Evolutionary conservation across 345 rosid genomes (phyloP).

Genomic region (Chamaenerion angustifolium): DNA sequence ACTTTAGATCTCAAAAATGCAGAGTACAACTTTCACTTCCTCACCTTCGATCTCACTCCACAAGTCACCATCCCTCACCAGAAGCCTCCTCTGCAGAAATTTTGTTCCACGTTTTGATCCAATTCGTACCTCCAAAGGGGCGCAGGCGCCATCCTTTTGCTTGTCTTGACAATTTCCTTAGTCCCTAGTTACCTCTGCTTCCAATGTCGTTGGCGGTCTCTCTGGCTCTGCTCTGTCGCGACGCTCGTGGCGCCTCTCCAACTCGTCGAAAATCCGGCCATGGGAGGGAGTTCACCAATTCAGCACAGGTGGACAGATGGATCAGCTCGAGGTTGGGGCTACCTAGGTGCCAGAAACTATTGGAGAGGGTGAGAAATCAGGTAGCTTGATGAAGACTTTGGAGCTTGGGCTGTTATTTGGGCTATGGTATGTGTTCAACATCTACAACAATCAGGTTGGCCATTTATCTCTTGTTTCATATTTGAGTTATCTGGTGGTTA

Average conservation of each 20-base stretch:
- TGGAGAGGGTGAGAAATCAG: conserved; percentile 32
- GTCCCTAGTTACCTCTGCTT: conserved; percentile 15
- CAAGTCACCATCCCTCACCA: conserved; percentile 10
- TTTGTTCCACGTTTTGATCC: conserved; percentile 24
- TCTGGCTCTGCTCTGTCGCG: conserved; percentile 15
- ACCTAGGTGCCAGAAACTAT: conserved; percentile 24
- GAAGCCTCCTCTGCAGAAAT: no score
- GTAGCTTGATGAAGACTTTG: conserved; percentile 26
- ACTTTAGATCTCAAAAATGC: conserved; percentile 26
- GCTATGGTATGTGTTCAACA: conserved; percentile 63
- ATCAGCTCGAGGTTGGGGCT: conserved; percentile 37
- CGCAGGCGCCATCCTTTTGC: no score
- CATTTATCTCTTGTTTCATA: no score
- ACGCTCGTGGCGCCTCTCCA: conserved; percentile 12
- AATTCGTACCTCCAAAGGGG: conserved; percentile 9
- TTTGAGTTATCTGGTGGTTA: no score
- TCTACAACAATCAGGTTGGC: conserved; percentile 89
- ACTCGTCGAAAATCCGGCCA: conserved; percentile 24
- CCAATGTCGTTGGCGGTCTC: conserved; percentile 2
- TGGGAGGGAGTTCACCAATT: conserved; percentile 45
- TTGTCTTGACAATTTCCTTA: no score
- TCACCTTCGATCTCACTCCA: conserved; percentile 21
- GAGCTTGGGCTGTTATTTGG: conserved; percentile 73
- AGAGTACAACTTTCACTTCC: no score
- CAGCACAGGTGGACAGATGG: conserved; percentile 14